Base-by-base conservation (phyloP, 192 early-diverging fungal genomes). In the Rhizophlyctis rosea region DNA sequence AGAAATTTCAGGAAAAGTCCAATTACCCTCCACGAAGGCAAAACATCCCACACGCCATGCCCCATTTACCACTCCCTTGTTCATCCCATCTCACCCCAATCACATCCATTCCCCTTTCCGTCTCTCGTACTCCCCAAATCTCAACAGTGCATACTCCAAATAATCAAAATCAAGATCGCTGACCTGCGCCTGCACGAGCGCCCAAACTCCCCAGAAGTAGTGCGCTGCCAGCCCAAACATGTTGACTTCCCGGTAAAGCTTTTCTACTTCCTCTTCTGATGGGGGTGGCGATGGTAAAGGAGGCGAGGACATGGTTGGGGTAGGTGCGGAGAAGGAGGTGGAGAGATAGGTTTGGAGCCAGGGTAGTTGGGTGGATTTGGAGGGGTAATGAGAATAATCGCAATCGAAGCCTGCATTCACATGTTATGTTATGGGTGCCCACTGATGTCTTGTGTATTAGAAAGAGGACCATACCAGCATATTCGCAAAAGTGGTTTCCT, bases 121-220 rank as follows among this genome's bases (percentile, higher is more conserved):
- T 2, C 54, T 29, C n/a, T 49, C 39, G 48, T 66, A 95, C 68
- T 98, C 86, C 13, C 79, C 68, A 60, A 96, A 89, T 24, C 93
- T 75, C 68, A 89, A 69, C 14, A 84, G 73, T 16, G 93, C 90
- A 76, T 96, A 98, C 36, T 81, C 86, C 77, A 89, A 85, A 67
- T 98, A 98, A 65, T 94, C 90, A 85, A 98, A 98, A 69, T 95
- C 93, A 29, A 98, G 86, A 67, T 95, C 91, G 7, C 92, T 94
- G 23, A 93, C 73, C 27, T 84, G 81, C 1, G 91, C 91, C 73
- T 98, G 94, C 24, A 75, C 65, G 21, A 65, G 52, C 3, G 68
- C 66, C 68, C 66, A 77, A 5, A 76, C 68, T 2, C 64, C 90
- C 95, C 95, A 98, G 71, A 91, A 98, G 60, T 89, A 86, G 71